Evolutionary conservation across 2,329 filamentous ascomycete genomes (phyloP), one percentile per base, ranked within the genome.

Genomic region (Sporothrix brunneoviolacea): DNA sequence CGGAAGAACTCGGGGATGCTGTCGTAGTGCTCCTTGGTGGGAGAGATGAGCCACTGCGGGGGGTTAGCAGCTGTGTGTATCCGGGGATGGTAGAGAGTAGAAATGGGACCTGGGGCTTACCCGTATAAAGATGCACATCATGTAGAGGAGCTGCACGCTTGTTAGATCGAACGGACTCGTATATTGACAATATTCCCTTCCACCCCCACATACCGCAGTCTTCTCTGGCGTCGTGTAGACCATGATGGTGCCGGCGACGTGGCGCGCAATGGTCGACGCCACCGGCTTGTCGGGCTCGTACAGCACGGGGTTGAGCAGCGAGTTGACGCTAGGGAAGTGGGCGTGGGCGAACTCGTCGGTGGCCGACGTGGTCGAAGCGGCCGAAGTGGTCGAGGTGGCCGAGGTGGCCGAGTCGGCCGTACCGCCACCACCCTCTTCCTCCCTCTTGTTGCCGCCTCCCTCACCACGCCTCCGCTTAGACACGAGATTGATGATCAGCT

Each of bases 231-330:
- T 33, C 6, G 41, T 32, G 12, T 37, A 48, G 24, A 10, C 53
- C 24, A 16, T 32, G 21, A 54, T 7, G 37, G 46, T 42, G 15
- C 32, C 18, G 7, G 50, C 53, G 16, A 52, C 46, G 15, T 52
- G 45, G 5, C 28, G 45, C 2, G 46, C 50, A 18, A 52, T 28
- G 4, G 50, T 24, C 10, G 38, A 35, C 13, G n/a, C 51, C 22
- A 33, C 28, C 13, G 45, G 36, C 19, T n/a, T n/a, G 38, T 40
- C 30, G 16, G 27, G 39, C 16, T 51, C 35, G 33, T 44, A 21
- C 19, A 46, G 49, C 16, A 47, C 46, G 3, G 44, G 53, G 19
- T 54, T 54, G 16, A 54, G 50, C 37, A 54, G 50, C 12, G 53
- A 39, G 45, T 32, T 15, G 18, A 52, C 50, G 16, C 50, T 50